phyloP scores from a whole-genome alignment of 768 basidiomycete species.

The Tylopilus subfusipes region DNA sequence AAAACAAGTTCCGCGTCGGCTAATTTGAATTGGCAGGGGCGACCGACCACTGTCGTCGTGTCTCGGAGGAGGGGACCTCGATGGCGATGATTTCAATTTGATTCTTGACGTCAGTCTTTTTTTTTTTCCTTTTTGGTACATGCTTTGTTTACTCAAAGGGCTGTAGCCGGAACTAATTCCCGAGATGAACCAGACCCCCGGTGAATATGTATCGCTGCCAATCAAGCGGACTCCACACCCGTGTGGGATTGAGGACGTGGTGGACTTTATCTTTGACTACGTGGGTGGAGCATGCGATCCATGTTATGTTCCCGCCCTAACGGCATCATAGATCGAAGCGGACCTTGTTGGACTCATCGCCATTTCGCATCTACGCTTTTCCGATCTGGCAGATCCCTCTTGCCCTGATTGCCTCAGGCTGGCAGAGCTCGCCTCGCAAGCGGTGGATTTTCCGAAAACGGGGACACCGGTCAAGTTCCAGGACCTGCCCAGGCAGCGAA shows the following conservation, averaged over 20 bases:
- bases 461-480: conserved; percentile 39
- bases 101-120: conserved; percentile 37
- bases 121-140: neutral
- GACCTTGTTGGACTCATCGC: conserved; percentile 43
- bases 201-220: conserved; percentile 37
- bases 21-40: conserved; percentile 31
- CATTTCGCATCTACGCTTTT: conserved; percentile 41
- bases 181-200: conserved; percentile 24
- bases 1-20: neutral
- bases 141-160: conserved; percentile 8
- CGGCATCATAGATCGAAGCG: conserved; percentile 29
- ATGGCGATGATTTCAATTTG: conserved; percentile 52
- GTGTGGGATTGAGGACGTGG: conserved; percentile 42
- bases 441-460: conserved; percentile 47
- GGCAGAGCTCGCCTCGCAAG: conserved; percentile 44
- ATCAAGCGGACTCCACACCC: conserved; percentile 31
- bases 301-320: neutral
- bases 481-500: conserved; percentile 32
- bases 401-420: conserved; percentile 38
- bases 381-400: conserved; percentile 37
- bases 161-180: conserved; percentile 33
- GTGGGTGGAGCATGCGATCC: conserved; percentile 26
- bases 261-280: conserved; percentile 47
- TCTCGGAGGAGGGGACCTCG: conserved; percentile 53
- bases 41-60: conserved; percentile 42